Percentiles rank a stretch among this genome's conserved stretches.
phyloP scores from a whole-genome alignment of 768 basidiomycete species.

The Podaxis carcinomalis region DNA sequence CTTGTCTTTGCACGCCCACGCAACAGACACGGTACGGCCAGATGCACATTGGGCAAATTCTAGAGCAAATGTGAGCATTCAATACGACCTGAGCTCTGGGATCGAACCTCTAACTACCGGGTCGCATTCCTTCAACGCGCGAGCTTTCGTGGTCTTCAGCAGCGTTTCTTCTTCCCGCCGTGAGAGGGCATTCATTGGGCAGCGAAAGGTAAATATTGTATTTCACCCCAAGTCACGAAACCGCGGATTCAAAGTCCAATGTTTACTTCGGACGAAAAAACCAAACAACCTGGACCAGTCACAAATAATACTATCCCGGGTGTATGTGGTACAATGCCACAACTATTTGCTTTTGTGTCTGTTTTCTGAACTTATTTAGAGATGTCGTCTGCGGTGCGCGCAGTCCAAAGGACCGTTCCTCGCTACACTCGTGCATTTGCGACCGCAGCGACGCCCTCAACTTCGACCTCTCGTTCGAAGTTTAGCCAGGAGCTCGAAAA shows the following conservation, averaged over 20 bases:
- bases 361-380: background rate
- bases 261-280: background rate
- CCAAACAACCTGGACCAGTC: background rate
- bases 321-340: background rate
- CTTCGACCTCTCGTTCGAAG: constrained; percentile 22
- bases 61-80: constrained; percentile 23
- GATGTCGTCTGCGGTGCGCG: constrained; percentile 18
- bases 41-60: constrained; percentile 83
- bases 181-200: constrained; percentile 75
- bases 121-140: constrained; percentile 78
- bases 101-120: constrained; percentile 63
- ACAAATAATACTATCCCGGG: background rate
- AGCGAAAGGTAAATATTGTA: constrained; percentile 2
- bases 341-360: background rate
- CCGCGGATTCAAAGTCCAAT: background rate
- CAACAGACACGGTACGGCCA: constrained; percentile 78
- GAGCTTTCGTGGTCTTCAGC: constrained; percentile 74
- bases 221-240: background rate
- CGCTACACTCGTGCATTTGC: constrained; percentile 22
- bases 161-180: constrained; percentile 86
- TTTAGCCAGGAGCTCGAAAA: constrained; percentile 52
- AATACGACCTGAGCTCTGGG: background rate
- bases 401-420: constrained; percentile 10
- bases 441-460: constrained; percentile 26
- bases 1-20: constrained; percentile 76